Evolutionary conservation across 2,329 filamentous ascomycete genomes (phyloP).

Genomic region (Rutstroemia sp.): DNA sequence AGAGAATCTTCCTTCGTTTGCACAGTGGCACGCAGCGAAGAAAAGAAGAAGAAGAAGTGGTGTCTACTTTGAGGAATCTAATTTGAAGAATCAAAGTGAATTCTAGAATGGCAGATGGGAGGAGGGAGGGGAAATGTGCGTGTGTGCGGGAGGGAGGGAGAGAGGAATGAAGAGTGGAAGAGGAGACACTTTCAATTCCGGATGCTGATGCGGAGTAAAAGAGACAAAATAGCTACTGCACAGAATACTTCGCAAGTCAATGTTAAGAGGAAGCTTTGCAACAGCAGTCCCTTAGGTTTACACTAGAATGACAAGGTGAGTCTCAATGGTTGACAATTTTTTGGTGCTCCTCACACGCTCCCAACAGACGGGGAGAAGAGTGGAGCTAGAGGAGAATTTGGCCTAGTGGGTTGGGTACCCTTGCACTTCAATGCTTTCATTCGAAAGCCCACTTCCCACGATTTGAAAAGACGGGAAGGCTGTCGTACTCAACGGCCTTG

Average conservation of each 20-base stretch:
- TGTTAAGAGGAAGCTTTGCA: neutral
- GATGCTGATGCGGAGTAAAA: conserved; percentile 1
- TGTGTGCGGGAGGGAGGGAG: neutral
- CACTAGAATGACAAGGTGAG: conserved; percentile 5
- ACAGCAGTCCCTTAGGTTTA: neutral
- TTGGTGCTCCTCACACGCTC: neutral
- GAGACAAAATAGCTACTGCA: neutral
- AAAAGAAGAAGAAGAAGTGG: neutral
- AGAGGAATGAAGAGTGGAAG: neutral
- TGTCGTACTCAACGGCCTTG: conserved; percentile 3
- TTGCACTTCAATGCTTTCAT: neutral
- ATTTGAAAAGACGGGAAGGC: too few species aligned
- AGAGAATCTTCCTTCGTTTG: neutral
- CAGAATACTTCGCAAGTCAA: neutral
- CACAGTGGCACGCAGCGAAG: neutral
- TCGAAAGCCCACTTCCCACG: too few species aligned
- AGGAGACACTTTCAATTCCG: neutral
- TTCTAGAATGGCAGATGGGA: neutral
- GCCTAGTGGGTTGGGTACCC: neutral
- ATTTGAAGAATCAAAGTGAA: conserved; percentile 2
- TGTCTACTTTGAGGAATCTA: neutral
- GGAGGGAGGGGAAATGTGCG: too few species aligned
- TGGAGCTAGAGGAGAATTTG: neutral
- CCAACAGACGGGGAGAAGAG: conserved; percentile 7
- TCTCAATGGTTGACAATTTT: conserved; percentile 8